Conservation (phyloP, 1,284 basidiomycete species). For the Ceratobasidium sp. region DNA sequence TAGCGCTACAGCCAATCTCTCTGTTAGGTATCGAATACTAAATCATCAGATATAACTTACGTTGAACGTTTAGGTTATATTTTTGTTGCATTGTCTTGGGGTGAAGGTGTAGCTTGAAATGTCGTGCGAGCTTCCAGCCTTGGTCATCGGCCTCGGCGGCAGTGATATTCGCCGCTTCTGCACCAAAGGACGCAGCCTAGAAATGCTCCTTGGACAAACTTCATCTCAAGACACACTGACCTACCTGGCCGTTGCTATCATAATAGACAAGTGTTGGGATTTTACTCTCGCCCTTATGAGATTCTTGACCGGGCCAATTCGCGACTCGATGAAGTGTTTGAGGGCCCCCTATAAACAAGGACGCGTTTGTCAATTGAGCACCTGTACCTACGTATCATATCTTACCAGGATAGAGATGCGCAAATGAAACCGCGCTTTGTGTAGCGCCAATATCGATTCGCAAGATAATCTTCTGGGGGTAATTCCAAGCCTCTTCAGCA, state of each 20-base stretch:
- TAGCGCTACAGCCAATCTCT: not conserved
- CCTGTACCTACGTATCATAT: too few relatives aligned
- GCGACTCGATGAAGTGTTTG: constrained; percentile 24
- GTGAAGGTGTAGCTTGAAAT: constrained; percentile 47
- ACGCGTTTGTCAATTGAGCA: not conserved
- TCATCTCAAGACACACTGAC: too few relatives aligned
- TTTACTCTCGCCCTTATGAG: constrained; percentile 28
- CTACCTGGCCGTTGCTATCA: constrained; percentile 33
- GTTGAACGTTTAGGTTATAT: constrained; percentile 31
- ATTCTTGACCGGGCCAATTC: constrained; percentile 38
- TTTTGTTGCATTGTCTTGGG: constrained; percentile 32
- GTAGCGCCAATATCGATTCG: constrained; percentile 46
- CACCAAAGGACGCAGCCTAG: constrained; percentile 45
- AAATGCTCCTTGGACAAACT: too few relatives aligned
- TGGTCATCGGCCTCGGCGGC: constrained; percentile 21
- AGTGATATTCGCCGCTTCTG: constrained; percentile 26
- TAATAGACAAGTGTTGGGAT: constrained; percentile 46
- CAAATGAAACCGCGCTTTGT: constrained; percentile 34
- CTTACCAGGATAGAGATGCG: constrained; percentile 27
- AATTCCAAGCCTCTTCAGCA: constrained; percentile 34
- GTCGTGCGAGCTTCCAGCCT: constrained; percentile 42
- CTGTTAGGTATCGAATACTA: not conserved
- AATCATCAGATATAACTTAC: not conserved
- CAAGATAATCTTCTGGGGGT: constrained; percentile 37
- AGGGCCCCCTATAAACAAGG: constrained; percentile 26